Evolutionary conservation across 257 asterid genomes (phyloP).

Genomic region (Fraxinus americana): DNA sequence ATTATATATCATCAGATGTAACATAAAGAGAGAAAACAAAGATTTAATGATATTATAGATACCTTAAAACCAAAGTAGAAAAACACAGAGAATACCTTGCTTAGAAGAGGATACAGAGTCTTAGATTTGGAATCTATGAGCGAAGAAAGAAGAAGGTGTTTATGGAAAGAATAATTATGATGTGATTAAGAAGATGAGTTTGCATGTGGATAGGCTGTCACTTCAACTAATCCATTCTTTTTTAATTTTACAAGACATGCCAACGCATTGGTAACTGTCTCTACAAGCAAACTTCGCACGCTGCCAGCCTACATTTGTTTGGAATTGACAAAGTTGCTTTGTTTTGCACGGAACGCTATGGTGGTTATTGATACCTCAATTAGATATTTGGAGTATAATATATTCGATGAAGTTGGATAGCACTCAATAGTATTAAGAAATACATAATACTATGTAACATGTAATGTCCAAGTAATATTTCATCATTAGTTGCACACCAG

Average conservation of each 20-base stretch:
- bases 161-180: neutral
- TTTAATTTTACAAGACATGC: constrained; percentile 31
- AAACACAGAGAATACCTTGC: constrained; percentile 39
- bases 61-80: constrained; percentile 2
- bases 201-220: constrained; percentile 68
- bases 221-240: constrained; percentile 33
- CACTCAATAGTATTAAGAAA: too few relatives aligned
- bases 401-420: too few relatives aligned
- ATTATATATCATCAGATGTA: neutral
- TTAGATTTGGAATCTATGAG: constrained; percentile 27
- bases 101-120: constrained; percentile 15
- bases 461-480: too few relatives aligned
- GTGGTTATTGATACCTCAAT: neutral
- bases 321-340: neutral
- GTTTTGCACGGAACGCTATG: neutral
- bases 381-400: too few relatives aligned
- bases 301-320: constrained; percentile 14
- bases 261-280: constrained; percentile 51
- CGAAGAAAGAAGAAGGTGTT: constrained; percentile 17
- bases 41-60: neutral
- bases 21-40: neutral
- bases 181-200: constrained; percentile 23
- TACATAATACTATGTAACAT: too few relatives aligned
- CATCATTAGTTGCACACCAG: too few relatives aligned
- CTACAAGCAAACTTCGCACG: constrained; percentile 49